A percentile compares a stretch with the other conserved stretches of the same genome.
These are phyloP conservation scores for Jamesozyma jinghongensis DNA, from an alignment of 805 yeast genomes.

Conservation along the genomic window DNA sequence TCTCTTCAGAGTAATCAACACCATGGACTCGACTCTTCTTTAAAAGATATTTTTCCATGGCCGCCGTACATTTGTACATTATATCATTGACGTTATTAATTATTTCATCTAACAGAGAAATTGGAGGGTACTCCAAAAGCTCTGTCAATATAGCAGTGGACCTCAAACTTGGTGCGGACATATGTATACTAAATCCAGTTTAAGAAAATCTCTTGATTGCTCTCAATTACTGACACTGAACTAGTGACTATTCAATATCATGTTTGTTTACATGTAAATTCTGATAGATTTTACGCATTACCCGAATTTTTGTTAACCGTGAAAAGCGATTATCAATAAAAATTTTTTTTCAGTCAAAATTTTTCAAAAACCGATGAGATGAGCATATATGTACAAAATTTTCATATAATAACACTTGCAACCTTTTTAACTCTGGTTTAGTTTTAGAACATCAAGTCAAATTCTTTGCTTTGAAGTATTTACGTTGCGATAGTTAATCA, in stretches of 20 bases:
- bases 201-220: not conserved
- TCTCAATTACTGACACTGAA: too few species aligned
- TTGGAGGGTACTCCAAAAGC: slow-evolving; percentile 78
- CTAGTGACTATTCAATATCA: not conserved
- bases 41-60: slow-evolving; percentile 57
- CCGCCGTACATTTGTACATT: slow-evolving; percentile 72
- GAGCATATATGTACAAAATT: too few species aligned
- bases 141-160: slow-evolving; percentile 60
- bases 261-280: not conserved
- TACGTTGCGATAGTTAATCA: not conserved
- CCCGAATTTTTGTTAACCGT: not conserved
- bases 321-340: not conserved
- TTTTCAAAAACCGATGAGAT: not conserved
- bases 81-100: slow-evolving; percentile 81
- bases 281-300: too few species aligned
- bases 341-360: not conserved
- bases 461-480: not conserved
- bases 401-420: too few species aligned
- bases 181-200: slow-evolving; percentile 4
- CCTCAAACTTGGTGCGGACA: slow-evolving; percentile 32
- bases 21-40: slow-evolving; percentile 17
- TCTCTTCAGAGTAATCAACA: slow-evolving; percentile 38
- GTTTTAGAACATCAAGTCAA: not conserved
- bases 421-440: not conserved
- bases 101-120: slow-evolving; percentile 74